Evolutionary conservation across 179 eudicot genomes (phyloP).

Genomic region (Patellifolia procumbens): DNA sequence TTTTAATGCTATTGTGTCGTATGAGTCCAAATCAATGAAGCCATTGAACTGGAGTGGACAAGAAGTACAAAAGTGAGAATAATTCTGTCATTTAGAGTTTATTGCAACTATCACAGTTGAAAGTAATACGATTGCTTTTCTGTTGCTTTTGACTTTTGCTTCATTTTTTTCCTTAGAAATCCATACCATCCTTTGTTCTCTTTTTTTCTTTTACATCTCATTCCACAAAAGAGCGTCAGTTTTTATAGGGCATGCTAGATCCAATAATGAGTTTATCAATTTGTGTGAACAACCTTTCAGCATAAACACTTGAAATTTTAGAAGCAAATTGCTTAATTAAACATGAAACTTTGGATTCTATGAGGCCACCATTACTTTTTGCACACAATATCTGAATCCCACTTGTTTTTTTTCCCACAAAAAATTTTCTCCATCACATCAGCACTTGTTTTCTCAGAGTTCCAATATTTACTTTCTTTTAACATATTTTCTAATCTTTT

Average conservation of each 20-base stretch:
- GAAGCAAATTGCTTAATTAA: not conserved
- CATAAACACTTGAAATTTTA: not conserved
- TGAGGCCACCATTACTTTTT: not conserved
- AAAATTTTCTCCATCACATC: no score
- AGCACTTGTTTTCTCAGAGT: no score
- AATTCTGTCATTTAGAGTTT: conserved; percentile 3
- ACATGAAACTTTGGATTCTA: no score
- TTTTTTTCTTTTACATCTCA: not conserved
- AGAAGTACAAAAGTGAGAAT: conserved; percentile 12
- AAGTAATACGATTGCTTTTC: not conserved
- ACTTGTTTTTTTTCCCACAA: no score
- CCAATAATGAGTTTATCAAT: not conserved
- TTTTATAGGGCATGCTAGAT: not conserved
- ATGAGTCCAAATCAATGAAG: conserved; percentile 90
- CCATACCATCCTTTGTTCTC: not conserved
- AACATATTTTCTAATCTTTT: no score
- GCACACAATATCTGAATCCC: no score
- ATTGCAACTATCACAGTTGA: not conserved
- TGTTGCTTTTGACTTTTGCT: not conserved
- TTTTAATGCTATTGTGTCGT: conserved; percentile 85
- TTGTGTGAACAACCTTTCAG: not conserved
- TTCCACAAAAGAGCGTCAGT: not conserved
- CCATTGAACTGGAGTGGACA: conserved; percentile 73
- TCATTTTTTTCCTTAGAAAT: not conserved
- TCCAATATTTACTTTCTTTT: no score